Evolutionary conservation across 257 asterid genomes (phyloP).

Genomic region (Gentiana macrophylla): DNA sequence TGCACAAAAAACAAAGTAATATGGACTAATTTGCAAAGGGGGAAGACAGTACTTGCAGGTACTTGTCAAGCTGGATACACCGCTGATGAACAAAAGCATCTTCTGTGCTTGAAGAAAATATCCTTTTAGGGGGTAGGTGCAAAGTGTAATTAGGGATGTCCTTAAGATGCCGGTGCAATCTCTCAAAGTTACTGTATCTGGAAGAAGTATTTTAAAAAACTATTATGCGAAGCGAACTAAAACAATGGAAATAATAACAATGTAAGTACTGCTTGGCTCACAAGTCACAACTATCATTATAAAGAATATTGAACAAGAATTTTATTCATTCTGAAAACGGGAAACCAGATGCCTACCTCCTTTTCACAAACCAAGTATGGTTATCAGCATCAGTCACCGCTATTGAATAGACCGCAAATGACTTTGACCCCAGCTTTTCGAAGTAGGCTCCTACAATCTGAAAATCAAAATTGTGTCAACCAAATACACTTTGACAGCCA

Average conservation of each 20-base stretch:
- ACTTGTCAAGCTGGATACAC: slow-evolving; percentile 92
- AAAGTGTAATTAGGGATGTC: slow-evolving; percentile 89
- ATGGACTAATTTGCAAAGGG: slow-evolving; percentile 8
- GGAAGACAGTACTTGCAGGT: slow-evolving; percentile 58
- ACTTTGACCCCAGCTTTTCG: slow-evolving; percentile 83
- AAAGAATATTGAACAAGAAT: neutral
- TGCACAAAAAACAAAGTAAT: slow-evolving; percentile 7
- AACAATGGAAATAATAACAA: neutral
- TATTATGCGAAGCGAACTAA: slow-evolving; percentile 7
- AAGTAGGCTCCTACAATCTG: slow-evolving; percentile 97
- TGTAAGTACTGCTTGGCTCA: neutral
- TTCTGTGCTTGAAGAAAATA: slow-evolving; percentile 96
- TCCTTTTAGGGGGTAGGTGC: slow-evolving; percentile 97
- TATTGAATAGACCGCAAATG: slow-evolving; percentile 93
- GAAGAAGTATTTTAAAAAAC: slow-evolving; percentile 13
- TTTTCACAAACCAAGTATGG: slow-evolving; percentile 86
- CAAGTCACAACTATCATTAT: neutral
- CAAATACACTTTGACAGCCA: slow-evolving; percentile 10
- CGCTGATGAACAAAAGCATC: slow-evolving; percentile 97
- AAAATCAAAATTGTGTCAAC: slow-evolving; percentile 18
- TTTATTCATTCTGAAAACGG: slow-evolving; percentile 10
- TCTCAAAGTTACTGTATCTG: slow-evolving; percentile 96
- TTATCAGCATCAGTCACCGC: slow-evolving; percentile 74
- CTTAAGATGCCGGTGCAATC: slow-evolving; percentile 88
- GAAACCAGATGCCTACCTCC: slow-evolving; percentile 46